Conservation (phyloP, 1,284 basidiomycete species). For the Coriolopsis trogii region DNA sequence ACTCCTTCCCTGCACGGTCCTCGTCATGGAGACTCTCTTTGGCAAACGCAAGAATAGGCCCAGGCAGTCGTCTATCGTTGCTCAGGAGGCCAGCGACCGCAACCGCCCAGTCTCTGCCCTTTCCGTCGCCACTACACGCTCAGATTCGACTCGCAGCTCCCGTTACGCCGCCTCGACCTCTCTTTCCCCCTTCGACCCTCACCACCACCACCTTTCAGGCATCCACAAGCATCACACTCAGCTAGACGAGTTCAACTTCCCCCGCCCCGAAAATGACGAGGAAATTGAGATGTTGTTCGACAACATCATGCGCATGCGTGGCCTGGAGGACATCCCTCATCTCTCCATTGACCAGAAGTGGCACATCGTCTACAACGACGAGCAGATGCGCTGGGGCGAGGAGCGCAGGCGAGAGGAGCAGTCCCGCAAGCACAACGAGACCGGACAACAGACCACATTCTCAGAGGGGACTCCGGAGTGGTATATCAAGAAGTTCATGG, state of each 20-base stretch:
- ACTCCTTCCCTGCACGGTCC: conserved; percentile 1
- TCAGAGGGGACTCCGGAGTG: conserved; percentile 78
- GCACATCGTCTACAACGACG: conserved; percentile 87
- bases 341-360: conserved; percentile 89
- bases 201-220: conserved; percentile 55
- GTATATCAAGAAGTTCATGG: conserved; percentile 91
- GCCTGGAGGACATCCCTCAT: conserved; percentile 59
- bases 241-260: conserved; percentile 70
- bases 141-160: conserved; percentile 62
- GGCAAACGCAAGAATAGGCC: conserved; percentile 56
- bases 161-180: conserved; percentile 63
- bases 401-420: conserved; percentile 63
- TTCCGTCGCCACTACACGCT: conserved; percentile 53
- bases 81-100: conserved; percentile 51
- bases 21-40: conserved; percentile 56
- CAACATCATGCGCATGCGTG: conserved; percentile 70
- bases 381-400: conserved; percentile 80
- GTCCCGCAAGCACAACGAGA: conserved; percentile 58
- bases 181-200: conserved; percentile 52
- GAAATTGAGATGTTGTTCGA: conserved; percentile 82
- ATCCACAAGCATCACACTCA: conserved; percentile 48
- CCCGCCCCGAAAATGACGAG: conserved; percentile 71
- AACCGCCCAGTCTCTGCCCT: conserved; percentile 33
- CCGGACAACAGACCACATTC: conserved; percentile 52
- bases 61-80: conserved; percentile 50